Evolutionary conservation across 1,284 basidiomycete genomes (phyloP), one percentile per base, ranked within the genome.

Genomic region (Trametes pubescens): DNA sequence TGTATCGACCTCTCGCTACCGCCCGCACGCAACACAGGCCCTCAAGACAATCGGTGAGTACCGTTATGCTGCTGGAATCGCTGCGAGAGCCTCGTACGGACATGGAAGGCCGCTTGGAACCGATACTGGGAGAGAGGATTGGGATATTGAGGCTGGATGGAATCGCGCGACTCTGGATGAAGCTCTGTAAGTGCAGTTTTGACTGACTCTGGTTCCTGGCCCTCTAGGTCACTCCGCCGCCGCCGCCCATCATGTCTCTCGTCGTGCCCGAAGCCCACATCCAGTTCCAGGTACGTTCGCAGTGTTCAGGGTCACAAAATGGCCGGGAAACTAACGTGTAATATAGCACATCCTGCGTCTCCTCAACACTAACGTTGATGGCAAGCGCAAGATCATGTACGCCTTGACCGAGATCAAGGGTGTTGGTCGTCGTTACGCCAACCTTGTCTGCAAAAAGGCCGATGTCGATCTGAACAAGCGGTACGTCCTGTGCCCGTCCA

Each of bases 391-490:
- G 87, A 93, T 99, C 80, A 96, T 96, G 95, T 98, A 94, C 80
- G 92, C 95, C 75, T 80, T 98, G 84, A 98, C 95, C 59, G 95
- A 99, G 86, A 99, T 99, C 88, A 98, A 98, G 88, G 98, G 98
- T 92, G 97, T 99, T 71, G 98, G 98, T 77, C 92, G 98, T 71
- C 93, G 98, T 67, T 99, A 98, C 84, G 90, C 98, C 79, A 99
- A 99, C 85, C 85, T 99, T 76, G 97, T 99, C 74, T 99, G 96
- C 91, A 99, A 99, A 86, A 99, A 99, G 88, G 98, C 98, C 73
- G 98, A 99, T 85, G 94, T 99, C 64, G 96, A 99, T 80, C 89
- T 99, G 71, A 93, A 89, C 87, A 99, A 99, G 86, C 94, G 98
- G 96, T 98, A 75, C 69, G 92, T 84, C 16, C 2, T n/a, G 1